Base-by-base conservation (phyloP, 108 stramenopile genomes). In the Nitzschia palea region DNA sequence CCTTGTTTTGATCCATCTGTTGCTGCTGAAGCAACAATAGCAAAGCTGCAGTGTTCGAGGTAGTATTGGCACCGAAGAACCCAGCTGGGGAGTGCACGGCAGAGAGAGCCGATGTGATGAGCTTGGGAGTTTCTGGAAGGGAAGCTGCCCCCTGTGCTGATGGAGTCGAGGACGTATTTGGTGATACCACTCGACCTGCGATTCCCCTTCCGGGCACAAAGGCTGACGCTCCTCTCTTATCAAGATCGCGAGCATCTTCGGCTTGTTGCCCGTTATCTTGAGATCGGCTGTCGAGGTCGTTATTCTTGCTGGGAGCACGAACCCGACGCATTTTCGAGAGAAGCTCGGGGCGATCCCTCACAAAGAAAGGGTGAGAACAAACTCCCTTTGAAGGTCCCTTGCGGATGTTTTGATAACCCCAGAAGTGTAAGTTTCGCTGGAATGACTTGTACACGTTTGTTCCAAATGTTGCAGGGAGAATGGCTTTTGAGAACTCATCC, bases 401-500 rank as follows among this genome's bases (percentile, higher is more conserved):
- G 0, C 71, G 65, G 0, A 86, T 69, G 14, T 74, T 74, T 6
- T 52, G 37, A 37, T 83, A 86, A 9, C 72, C 67, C 68, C 81
- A 86, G 22, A 83, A 45, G 54, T 83, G 83, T 32, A 86, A 64
- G 28, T 80, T 67, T 4, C 86, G 68, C 26, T 83, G 83, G 69
- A 86, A 86, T 45, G 78, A 76, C 22, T 83, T 86, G 57, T 76
- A 86, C 63, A 81, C 78, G 67, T 77, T 73, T 15, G 79, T 60
- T 20, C 69, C 69, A 55, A 80, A 84, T 30, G 71, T 79, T 25
- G 52, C 52, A 1, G 86, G 80, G 33, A 86, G 68, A 25, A 86
- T 51, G 15, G 75, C 70, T 27, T 62, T 72, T 14, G 74, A 77
- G 35, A 86, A 86, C 30, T 64, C 63, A 48, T 84, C 73, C 68